Evolutionary conservation across 345 rosid genomes (phyloP), one percentile per base, ranked within the genome.

Genomic region (Citrus hindsii): DNA sequence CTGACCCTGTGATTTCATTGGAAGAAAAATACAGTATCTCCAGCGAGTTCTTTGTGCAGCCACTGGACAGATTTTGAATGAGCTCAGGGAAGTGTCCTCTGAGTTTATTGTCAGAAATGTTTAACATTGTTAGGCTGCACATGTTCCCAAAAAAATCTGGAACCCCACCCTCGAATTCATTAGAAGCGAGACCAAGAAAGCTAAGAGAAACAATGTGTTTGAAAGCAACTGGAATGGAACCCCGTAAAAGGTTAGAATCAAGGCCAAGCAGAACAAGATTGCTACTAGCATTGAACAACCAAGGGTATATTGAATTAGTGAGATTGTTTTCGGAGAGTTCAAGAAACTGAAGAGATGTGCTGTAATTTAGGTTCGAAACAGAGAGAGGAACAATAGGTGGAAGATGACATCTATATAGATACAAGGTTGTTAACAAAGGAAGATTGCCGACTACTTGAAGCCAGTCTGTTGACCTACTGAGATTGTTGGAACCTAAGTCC

Each of bases 1-100:
- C 37, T 0, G 71, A 74, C 2, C 86, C 85, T 56, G 2, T 30
- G 7, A 86, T 46, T 6, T 66, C n/a, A 40, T 82, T 81, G 9
- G 0, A 6, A 13, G 5, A 37, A 46, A 78, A 53, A 2, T 6
- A 30, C 78, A 80, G 68, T 3, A 60, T 18, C 79, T 85, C 71
- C 68, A 82, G 55, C 19, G 55, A 48, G 2, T 76, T 58, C 2
- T 51, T 13, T 63, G 67, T 60, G 0, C 73, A 40, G 35, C 83
- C 78, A 9, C 74, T 79, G 22, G 48, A 75, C 21, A 38, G 63
- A 27, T 59, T 42, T 59, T 22, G 71, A 25, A 64, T 79, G 21
- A 9, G 2, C 7, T 13, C 66, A 7, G 66, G 12, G 38, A 79
- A 55, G 5, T 30, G 14, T 13, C 58, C 37, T 0, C 25, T 69